Base-by-base conservation (phyloP, 1,284 basidiomycete species). In the Ustilago loliicola region DNA sequence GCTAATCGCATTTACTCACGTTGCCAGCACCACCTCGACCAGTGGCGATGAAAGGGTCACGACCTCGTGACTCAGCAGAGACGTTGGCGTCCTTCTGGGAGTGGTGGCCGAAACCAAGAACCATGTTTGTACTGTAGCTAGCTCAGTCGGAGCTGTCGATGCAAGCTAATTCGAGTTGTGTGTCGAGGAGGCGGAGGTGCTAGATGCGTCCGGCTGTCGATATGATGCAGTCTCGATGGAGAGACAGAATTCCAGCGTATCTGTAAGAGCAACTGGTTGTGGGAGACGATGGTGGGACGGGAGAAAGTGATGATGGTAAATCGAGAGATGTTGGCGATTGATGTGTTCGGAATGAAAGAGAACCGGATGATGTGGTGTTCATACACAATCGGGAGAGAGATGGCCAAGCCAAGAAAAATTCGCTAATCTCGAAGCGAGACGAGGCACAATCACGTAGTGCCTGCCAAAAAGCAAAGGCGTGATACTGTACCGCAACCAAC, bases 21-120 rank as follows among this genome's bases (percentile, higher is more conserved):
- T 84, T 84, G 40, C 82, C 82, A 17, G 80, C 81, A 53, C 82
- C 82, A 40, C 82, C 82, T 47, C 82, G 75, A 51, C 82, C 82
- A 21, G 82, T 81, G 36, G 81, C 76, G 55, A 76, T 74, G 61
- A 83, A 68, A 38, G 77, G 72, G 52, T 74, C 79, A 42, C 82
- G 81, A 13, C 82, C 82, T 50, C 80, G 80, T 63, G 70, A 65
- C 48, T 75, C 73, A 54, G 51, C 29, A n/a, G 62, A 55, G 48
- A 30, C 66, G 59, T 53, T 51, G 21, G 54, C 21, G 23, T 74
- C 77, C 56, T 62, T 65, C 52, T 79, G 76, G 9, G 76, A 78
- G 54, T 78, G 76, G 55, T 78, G 71, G 36, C 76, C 76, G 53
- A 78, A 67, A 36, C 76, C 76, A 34, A 78, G 67, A 61, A 73